phyloP scores from a whole-genome alignment of 768 basidiomycete genomes.

The Leccinum ochraceum region DNA sequence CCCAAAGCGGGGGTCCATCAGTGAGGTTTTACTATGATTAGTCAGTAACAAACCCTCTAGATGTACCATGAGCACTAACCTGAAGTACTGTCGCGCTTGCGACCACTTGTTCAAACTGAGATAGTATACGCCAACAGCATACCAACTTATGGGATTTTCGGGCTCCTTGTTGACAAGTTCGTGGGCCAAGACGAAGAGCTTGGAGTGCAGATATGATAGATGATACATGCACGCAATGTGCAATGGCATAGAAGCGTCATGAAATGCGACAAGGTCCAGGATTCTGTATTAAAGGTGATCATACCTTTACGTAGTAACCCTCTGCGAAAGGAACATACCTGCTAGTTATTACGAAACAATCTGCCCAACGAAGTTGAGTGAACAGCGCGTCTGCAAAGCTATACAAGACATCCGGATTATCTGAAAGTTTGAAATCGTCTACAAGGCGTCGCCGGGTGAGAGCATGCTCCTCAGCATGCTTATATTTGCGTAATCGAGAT shows the following conservation, averaged over 20 bases:
- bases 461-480: conserved; percentile 80
- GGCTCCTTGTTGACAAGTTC: conserved; percentile 95
- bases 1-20: conserved; percentile 95
- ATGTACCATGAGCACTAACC: conserved; percentile 49
- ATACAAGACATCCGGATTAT: conserved; percentile 91
- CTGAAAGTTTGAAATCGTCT: conserved; percentile 78
- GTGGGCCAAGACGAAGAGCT: conserved; percentile 94
- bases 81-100: conserved; percentile 93
- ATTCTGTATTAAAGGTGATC: conserved; percentile 54
- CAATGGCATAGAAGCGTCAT: conserved; percentile 86
- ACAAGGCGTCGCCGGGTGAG: conserved; percentile 77
- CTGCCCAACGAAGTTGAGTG: conserved; percentile 87
- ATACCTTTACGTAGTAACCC: background rate
- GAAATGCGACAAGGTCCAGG: conserved; percentile 78
- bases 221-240: conserved; percentile 99
- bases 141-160: conserved; percentile 93
- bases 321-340: conserved; percentile 45
- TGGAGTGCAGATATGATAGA: conserved; percentile 85
- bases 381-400: conserved; percentile 91
- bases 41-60: conserved; percentile 9
- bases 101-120: conserved; percentile 83
- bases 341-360: conserved; percentile 87
- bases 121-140: conserved; percentile 98
- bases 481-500: conserved; percentile 87
- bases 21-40: conserved; percentile 77